Evolutionary conservation across 2,329 filamentous ascomycete genomes (phyloP).

Genomic region (Epichloe festucae): DNA sequence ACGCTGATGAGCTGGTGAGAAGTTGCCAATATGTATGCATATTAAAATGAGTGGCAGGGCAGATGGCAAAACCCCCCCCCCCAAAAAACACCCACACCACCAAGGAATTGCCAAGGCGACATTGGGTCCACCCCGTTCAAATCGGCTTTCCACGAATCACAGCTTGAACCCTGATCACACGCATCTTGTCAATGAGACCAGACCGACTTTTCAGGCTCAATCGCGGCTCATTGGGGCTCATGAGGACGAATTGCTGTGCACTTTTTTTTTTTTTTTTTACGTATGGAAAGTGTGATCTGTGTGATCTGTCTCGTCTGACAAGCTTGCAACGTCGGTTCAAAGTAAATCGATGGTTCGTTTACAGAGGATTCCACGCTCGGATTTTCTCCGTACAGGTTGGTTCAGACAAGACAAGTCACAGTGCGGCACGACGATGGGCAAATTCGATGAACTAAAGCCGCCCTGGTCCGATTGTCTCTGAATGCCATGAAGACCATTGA

Average conservation of each 20-base stretch:
- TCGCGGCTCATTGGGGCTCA: neutral
- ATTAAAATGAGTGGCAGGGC: too few relatives aligned
- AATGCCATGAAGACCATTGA: neutral
- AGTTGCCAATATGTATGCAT: too few relatives aligned
- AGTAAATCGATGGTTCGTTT: too few relatives aligned
- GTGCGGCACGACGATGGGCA: neutral
- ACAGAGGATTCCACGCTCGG: neutral
- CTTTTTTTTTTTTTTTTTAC: neutral
- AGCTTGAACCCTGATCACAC: too few relatives aligned
- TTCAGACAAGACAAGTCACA: neutral
- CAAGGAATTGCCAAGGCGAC: too few relatives aligned
- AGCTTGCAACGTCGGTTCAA: too few relatives aligned
- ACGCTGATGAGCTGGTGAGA: too few relatives aligned
- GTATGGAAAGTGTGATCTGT: too few relatives aligned
- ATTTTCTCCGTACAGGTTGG: neutral
- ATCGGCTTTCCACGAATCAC: neutral
- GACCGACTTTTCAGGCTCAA: neutral
- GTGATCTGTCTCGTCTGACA: too few relatives aligned
- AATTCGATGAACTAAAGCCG: too few relatives aligned
- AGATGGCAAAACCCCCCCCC: too few relatives aligned
- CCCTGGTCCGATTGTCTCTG: neutral
- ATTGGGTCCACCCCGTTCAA: neutral
- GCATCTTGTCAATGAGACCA: neutral
- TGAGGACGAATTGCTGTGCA: neutral
- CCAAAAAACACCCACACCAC: too few relatives aligned